phyloP scores from a whole-genome alignment of 2,329 filamentous ascomycete genomes.

The Colletotrichum higginsianum region DNA sequence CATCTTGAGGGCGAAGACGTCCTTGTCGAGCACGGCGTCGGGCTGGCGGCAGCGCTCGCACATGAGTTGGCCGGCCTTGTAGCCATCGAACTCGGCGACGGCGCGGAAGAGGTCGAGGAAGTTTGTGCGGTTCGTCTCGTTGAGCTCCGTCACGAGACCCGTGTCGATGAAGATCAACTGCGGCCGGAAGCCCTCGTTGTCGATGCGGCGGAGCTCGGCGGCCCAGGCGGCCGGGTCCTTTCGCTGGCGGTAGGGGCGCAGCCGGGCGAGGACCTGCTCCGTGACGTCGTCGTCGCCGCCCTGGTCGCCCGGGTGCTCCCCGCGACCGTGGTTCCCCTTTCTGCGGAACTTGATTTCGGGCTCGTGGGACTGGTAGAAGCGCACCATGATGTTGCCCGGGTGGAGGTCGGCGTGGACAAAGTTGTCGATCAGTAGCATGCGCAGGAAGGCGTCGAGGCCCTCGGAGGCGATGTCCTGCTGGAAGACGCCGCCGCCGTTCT shows the following conservation, averaged over 20 bases:
- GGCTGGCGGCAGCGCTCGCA: conserved; percentile 95
- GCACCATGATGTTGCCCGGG: conserved; percentile 99
- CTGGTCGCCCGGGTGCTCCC: conserved; percentile 60
- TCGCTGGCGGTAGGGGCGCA: conserved; percentile 78
- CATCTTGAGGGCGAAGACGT: conserved; percentile 96
- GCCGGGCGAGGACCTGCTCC: conserved; percentile 84
- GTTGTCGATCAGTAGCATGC: conserved; percentile 97
- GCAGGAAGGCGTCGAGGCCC: conserved; percentile 93
- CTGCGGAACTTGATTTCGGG: conserved; percentile 69
- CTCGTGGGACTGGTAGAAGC: conserved; percentile 89
- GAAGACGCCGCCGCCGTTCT: conserved; percentile 92
- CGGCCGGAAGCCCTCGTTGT: conserved; percentile 89
- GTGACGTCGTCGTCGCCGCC: conserved; percentile 76
- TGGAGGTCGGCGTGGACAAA: conserved; percentile 98
- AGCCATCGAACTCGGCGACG: conserved; percentile 96
- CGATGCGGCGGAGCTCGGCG: conserved; percentile 80
- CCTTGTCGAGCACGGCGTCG: conserved; percentile 87
- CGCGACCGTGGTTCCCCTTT: conserved; percentile 46
- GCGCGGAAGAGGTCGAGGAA: conserved; percentile 97
- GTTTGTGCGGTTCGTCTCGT: conserved; percentile 86
- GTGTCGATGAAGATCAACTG: conserved; percentile 99
- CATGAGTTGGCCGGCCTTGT: conserved; percentile 95
- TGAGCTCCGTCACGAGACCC: conserved; percentile 93
- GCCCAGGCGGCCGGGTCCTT: conserved; percentile 80
- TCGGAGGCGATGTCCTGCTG: conserved; percentile 96